A percentile compares a stretch with the other conserved stretches of the same genome.
These are phyloP conservation scores for Talaromyces piceae DNA, from an alignment of 2,329 filamentous ascomycete species.

Conservation along the genomic window DNA sequence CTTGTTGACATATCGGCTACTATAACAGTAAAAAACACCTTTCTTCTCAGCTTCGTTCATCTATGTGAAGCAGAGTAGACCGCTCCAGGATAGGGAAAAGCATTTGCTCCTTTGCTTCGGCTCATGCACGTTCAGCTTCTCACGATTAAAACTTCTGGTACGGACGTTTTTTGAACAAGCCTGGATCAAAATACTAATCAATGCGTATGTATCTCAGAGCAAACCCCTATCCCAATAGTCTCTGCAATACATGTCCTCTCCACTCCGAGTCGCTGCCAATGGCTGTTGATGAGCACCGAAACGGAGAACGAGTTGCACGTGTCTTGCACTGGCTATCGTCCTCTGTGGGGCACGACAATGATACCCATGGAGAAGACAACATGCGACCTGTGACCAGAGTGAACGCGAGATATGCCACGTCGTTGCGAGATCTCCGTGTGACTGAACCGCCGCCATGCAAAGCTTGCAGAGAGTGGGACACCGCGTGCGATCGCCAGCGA, in stretches of 20 bases:
- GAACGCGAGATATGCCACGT: not conserved
- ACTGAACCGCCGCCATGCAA: slow-evolving; percentile 1
- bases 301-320: not conserved
- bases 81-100: too few species aligned
- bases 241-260: not conserved
- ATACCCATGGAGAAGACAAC: not conserved
- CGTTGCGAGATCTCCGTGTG: not conserved
- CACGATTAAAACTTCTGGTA: too few species aligned
- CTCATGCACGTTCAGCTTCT: too few species aligned
- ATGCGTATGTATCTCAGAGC: too few species aligned
- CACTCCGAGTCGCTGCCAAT: not conserved
- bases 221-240: too few species aligned
- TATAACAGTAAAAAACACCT: too few species aligned
- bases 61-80: too few species aligned
- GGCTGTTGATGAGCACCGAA: not conserved
- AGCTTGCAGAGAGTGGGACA: slow-evolving; percentile 7
- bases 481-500: slow-evolving; percentile 4
- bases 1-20: too few species aligned
- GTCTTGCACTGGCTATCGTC: slow-evolving; percentile 9
- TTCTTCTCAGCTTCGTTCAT: too few species aligned
- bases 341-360: not conserved
- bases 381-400: not conserved
- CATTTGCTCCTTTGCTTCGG: too few species aligned
- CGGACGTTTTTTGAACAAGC: too few species aligned
- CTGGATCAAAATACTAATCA: not conserved